Evolutionary conservation across 2,329 filamentous ascomycete species (phyloP).

Genomic region (Arthrobotrys sphaeroides): DNA sequence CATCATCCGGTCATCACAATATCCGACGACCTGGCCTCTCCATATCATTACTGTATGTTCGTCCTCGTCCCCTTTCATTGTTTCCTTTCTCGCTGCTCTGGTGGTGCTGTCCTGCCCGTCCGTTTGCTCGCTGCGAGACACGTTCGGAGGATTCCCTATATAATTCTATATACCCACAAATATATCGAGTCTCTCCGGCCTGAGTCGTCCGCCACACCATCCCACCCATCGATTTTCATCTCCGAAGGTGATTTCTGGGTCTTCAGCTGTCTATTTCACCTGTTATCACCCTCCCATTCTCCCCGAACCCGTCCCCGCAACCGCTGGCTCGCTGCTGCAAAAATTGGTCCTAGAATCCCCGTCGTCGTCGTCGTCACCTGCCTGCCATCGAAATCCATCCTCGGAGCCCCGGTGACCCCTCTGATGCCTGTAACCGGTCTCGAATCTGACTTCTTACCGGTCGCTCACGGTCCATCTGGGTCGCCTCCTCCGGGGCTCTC

Average conservation of each 20-base stretch:
- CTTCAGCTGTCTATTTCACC: constrained; percentile 26
- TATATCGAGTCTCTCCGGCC: constrained; percentile 51
- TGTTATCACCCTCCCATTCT: constrained; percentile 30
- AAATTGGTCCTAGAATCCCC: constrained; percentile 39
- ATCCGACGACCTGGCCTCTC: constrained; percentile 32
- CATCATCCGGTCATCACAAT: neutral
- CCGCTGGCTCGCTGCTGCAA: constrained; percentile 30
- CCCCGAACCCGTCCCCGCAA: constrained; percentile 27
- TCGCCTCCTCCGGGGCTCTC: constrained; percentile 46
- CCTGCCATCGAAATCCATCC: constrained; percentile 34
- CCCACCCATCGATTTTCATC: constrained; percentile 34
- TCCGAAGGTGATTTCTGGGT: constrained; percentile 18
- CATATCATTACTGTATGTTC: constrained; percentile 30
- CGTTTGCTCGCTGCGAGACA: constrained; percentile 37
- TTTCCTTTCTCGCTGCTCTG: neutral
- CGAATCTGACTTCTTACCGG: constrained; percentile 21
- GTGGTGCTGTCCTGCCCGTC: neutral
- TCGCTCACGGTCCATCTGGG: constrained; percentile 34
- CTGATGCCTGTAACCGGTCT: constrained; percentile 52
- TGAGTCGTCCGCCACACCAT: constrained; percentile 41
- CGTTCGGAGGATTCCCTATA: constrained; percentile 54
- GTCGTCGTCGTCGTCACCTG: constrained; percentile 52
- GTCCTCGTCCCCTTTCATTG: neutral
- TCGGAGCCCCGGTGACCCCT: constrained; percentile 16
- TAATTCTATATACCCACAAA: constrained; percentile 35